A percentile compares a stretch with the other conserved stretches of the same genome.
Evolutionary conservation across 2,329 filamentous ascomycete species (phyloP).

Genomic region (Sclerotiophoma versabilis): DNA sequence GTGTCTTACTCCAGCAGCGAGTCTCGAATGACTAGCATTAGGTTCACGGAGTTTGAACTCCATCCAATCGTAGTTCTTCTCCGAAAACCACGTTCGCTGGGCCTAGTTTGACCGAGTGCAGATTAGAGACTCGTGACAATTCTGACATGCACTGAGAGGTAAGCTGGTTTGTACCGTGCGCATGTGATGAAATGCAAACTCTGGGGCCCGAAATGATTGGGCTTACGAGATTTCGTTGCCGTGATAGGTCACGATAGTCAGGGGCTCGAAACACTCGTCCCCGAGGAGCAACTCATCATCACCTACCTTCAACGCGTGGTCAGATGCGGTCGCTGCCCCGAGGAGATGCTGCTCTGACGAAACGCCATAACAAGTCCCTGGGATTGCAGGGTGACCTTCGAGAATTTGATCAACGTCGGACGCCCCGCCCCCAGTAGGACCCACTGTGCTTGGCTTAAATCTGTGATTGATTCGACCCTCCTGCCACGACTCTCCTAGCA

Average conservation of each 20-base stretch:
- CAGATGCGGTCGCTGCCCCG: not conserved
- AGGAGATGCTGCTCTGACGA: not conserved
- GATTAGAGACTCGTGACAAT: not conserved
- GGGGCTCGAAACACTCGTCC: not conserved
- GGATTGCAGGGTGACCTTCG: not conserved
- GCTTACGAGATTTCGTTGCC: not conserved
- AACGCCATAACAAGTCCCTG: not conserved
- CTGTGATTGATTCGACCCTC: not conserved
- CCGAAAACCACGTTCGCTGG: not conserved
- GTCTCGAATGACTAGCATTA: not conserved
- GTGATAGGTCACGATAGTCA: not conserved
- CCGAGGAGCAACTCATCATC: constrained; percentile 10
- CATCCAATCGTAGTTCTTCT: not conserved
- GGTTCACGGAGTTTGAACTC: not conserved
- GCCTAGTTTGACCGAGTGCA: not conserved
- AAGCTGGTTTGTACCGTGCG: not conserved
- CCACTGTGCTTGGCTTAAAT: not conserved
- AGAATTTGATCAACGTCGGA: not conserved
- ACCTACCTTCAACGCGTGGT: not conserved
- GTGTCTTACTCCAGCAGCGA: not conserved
- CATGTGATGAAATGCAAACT: not conserved
- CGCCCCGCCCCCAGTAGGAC: not conserved
- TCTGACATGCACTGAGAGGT: not conserved
- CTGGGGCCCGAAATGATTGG: not conserved
- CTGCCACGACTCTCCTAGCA: not conserved